Base-by-base conservation (phyloP, 1,284 basidiomycete genomes). In the Phylloboletellus chloephorus region DNA sequence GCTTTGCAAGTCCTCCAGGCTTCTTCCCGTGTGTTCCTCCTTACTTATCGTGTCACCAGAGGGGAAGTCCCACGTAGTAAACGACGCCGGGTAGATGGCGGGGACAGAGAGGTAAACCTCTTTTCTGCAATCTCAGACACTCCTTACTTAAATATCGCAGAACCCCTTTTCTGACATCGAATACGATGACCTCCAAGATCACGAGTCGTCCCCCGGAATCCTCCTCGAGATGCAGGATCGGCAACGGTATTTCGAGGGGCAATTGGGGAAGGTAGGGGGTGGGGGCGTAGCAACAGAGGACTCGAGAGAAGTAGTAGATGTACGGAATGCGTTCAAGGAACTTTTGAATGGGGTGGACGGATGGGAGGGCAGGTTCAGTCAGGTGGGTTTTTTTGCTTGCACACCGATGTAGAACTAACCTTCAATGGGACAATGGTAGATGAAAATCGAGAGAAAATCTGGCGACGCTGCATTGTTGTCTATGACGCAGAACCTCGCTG, bases 141-240 rank as follows among this genome's bases (percentile, higher is more conserved):
- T 7, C 10, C 28, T 31, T 24, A 13, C 31, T 41, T 39, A 22
- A 10, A 34, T 16, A 2, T 33, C 13, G 32, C 50, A 76, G 68
- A 67, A 67, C 31, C 66, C 68, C 31, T 84, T 86, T 47, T 65
- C 74, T 8, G 82, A 89, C 54, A 86, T 98, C 44, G 88, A 93
- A 46, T 71, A 95, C 13, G 84, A 89, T 39, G 95, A 98, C 57
- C 69, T 98, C 20, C 82, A 80, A 52, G 82, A 85, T 37, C 72
- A 78, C 5, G 73, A 79, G 39, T 57, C 69, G 1, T 73, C 79
- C 0, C 59, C 69, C 7, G 88, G 88, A 1, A 87, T 96, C 21
- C 61, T 82, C 2, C 72, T 98, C 24, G 81, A 94, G 50, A 90
- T 97, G 76, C 75, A 83, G 63, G 81, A 88, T 57, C 72, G 80